Conservation (phyloP, 2,329 filamentous ascomycete genomes). For the Fusarium fujikuroi region DNA sequence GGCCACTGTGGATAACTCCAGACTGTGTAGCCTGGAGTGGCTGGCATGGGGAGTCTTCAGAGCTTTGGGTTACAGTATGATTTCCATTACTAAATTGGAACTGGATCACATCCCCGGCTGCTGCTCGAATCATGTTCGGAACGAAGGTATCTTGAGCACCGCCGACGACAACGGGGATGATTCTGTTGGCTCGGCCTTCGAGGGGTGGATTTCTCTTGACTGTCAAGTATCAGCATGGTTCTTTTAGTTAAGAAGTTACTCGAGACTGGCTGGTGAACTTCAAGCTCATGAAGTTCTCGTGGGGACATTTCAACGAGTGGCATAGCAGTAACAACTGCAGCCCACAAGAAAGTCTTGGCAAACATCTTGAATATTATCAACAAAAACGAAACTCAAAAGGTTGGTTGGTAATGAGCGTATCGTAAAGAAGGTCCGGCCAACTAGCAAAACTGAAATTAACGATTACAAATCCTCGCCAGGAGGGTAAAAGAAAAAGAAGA, state of each 20-base stretch:
- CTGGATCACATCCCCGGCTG: constrained; percentile 52
- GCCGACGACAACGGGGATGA: constrained; percentile 52
- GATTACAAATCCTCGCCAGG: constrained; percentile 10
- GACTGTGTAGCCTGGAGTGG: constrained; percentile 50
- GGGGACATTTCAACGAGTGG: constrained; percentile 26
- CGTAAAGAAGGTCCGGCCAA: constrained; percentile 3
- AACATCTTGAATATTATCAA: not conserved
- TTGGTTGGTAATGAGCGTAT: not conserved
- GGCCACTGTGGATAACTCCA: constrained; percentile 53
- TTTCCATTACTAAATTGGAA: constrained; percentile 58
- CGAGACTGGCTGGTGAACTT: not conserved
- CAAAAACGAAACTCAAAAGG: not conserved
- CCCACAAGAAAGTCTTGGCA: not conserved
- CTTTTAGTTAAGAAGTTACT: constrained; percentile 1
- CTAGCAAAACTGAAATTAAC: not conserved
- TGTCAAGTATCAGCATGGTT: not conserved
- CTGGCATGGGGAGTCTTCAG: constrained; percentile 50
- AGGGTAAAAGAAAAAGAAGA: constrained; percentile 12
- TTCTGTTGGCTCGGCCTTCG: constrained; percentile 25
- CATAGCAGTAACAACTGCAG: constrained; percentile 4
- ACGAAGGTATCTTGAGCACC: constrained; percentile 52
- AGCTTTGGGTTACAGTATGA: constrained; percentile 56
- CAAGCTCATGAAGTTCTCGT: not conserved
- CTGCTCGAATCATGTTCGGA: constrained; percentile 50
- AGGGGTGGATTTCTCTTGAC: constrained; percentile 40